These are phyloP conservation scores for Ulota crispa DNA, from an alignment of 225 moss, liverwort and hornwort genomes.

Conservation along the genomic window DNA sequence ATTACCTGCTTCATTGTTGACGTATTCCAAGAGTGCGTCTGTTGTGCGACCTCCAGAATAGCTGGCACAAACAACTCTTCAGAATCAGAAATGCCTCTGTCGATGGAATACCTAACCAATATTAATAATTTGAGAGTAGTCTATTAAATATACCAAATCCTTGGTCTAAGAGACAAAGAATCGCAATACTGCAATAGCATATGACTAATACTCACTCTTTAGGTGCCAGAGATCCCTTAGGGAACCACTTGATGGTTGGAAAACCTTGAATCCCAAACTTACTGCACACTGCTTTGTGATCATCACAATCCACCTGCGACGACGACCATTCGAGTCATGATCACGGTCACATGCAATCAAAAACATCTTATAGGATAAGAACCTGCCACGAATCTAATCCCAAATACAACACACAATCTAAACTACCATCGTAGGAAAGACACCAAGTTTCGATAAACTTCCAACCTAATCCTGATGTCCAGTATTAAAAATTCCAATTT, in stretches of 20 bases:
- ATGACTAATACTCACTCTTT: conserved; percentile 69
- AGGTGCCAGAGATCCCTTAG: conserved; percentile 84
- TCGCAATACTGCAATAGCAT: neutral
- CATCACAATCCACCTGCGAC: conserved; percentile 90
- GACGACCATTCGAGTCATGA: neutral
- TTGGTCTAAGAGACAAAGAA: neutral
- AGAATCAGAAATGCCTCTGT: conserved; percentile 12
- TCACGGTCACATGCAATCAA: neutral
- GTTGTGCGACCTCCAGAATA: conserved; percentile 86
- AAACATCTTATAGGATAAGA: neutral
- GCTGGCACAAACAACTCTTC: conserved; percentile 42
- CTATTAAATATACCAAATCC: neutral
- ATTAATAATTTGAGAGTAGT: neutral
- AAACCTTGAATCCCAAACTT: conserved; percentile 82
- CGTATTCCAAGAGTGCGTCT: conserved; percentile 82
- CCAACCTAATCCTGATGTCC: neutral
- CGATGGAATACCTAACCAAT: neutral
- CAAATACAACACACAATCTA: neutral
- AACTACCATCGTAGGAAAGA: neutral
- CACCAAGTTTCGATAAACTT: neutral
- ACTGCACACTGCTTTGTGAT: conserved; percentile 78
- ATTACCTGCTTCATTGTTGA: conserved; percentile 88
- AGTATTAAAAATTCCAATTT: neutral
- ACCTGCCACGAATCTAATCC: neutral
- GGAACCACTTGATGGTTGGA: conserved; percentile 97